These are phyloP conservation scores for Vigna radiata DNA, from an alignment of 306 rosid species.

Conservation along the genomic window DNA sequence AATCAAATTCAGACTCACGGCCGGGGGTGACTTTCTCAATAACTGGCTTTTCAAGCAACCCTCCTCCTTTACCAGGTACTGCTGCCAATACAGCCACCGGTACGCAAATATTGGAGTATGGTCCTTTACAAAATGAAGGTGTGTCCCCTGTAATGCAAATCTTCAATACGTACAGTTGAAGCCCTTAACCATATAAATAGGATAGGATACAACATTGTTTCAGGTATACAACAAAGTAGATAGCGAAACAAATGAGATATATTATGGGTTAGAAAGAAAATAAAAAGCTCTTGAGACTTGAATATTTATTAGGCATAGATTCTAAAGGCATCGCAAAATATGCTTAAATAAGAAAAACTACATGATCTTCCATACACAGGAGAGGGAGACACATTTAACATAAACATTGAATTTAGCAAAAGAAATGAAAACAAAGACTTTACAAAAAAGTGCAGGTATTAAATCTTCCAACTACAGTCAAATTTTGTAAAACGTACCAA, in stretches of 20 bases:
- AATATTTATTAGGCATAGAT: constrained; percentile 1
- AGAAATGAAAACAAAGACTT: background rate
- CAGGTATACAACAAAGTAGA: background rate
- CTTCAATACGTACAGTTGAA: constrained; percentile 31
- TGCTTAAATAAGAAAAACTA: constrained; percentile 1
- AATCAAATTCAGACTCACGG: constrained; percentile 76
- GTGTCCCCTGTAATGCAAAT: constrained; percentile 63
- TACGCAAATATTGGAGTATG: constrained; percentile 58
- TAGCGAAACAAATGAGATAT: constrained; percentile 22
- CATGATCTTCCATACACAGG: background rate
- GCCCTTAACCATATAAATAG: constrained; percentile 4
- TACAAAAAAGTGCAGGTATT: background rate
- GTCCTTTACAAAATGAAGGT: constrained; percentile 61
- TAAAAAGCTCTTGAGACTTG: background rate
- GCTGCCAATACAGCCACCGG: constrained; percentile 55
- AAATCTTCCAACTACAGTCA: background rate
- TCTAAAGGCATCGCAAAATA: background rate
- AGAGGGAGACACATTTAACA: background rate
- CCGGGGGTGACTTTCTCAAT: constrained; percentile 66
- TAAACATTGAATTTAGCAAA: background rate
- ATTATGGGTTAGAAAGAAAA: background rate
- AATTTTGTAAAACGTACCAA: constrained; percentile 17
- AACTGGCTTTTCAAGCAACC: constrained; percentile 66
- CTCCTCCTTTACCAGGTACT: constrained; percentile 70
- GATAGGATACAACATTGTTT: constrained; percentile 28